Conservation (phyloP, 2,329 filamentous ascomycete species). For the Aspergillus piperis region DNA sequence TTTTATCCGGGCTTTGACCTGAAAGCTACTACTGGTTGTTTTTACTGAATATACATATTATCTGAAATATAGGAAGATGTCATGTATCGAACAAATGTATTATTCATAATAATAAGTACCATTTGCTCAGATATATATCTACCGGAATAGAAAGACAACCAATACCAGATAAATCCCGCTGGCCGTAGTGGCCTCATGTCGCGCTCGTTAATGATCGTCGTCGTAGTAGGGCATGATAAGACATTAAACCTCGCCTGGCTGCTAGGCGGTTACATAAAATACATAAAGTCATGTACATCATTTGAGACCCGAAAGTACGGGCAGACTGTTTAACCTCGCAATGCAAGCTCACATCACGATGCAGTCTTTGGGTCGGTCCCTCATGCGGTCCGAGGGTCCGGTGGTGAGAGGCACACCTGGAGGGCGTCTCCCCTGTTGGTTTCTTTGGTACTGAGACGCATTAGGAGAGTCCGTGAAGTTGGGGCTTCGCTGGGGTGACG, state of each 20-base stretch:
- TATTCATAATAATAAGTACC: too few relatives aligned
- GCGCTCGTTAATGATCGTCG: slow-evolving; percentile 7
- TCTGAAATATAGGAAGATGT: too few relatives aligned
- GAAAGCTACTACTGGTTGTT: too few relatives aligned
- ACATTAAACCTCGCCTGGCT: slow-evolving; percentile 16
- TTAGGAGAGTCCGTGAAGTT: slow-evolving; percentile 28
- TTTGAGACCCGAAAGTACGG: not conserved
- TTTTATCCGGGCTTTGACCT: too few relatives aligned
- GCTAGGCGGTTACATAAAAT: slow-evolving; percentile 14
- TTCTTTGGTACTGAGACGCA: slow-evolving; percentile 24
- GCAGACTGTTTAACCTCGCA: not conserved
- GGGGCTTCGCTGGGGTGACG: slow-evolving; percentile 49
- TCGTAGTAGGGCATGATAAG: slow-evolving; percentile 9
- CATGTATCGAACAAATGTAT: not conserved
- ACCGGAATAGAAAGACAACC: not conserved
- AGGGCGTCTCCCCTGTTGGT: slow-evolving; percentile 19
- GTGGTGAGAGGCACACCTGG: slow-evolving; percentile 15
- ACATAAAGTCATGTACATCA: slow-evolving; percentile 8
- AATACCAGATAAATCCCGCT: not conserved
- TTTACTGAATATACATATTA: too few relatives aligned
- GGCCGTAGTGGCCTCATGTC: not conserved
- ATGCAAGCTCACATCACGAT: slow-evolving; percentile 41
- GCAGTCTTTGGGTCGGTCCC: slow-evolving; percentile 45
- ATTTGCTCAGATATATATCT: not conserved
- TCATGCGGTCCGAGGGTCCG: slow-evolving; percentile 22